Conservation (phyloP, 441 rosid species). For the Kokia cookei region DNA sequence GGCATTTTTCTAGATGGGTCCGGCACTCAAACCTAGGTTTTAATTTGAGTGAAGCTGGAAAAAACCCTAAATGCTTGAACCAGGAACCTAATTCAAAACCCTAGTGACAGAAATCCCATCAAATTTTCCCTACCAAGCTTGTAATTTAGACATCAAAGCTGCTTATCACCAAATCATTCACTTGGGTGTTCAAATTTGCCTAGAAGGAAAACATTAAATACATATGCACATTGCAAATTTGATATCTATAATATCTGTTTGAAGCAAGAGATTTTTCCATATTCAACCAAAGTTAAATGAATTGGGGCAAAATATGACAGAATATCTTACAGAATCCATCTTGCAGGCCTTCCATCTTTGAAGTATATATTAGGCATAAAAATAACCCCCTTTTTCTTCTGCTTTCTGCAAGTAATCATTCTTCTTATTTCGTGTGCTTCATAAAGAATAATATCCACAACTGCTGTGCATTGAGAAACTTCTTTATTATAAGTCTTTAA, state of each 20-base stretch:
- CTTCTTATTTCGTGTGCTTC: neutral
- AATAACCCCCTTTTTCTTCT: neutral
- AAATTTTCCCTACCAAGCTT: neutral
- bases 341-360: neutral
- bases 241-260: no score
- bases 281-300: no score
- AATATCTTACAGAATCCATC: neutral
- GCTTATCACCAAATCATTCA: neutral
- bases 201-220: no score
- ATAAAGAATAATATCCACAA: conserved; percentile 3
- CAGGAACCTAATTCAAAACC: neutral
- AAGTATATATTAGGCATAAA: no score
- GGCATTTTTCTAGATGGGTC: neutral
- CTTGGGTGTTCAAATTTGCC: neutral
- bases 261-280: no score
- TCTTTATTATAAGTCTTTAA: neutral
- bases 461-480: neutral
- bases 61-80: neutral
- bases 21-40: neutral
- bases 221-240: no score
- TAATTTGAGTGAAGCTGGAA: neutral
- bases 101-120: neutral
- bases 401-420: neutral
- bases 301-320: neutral
- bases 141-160: no score